phyloP scores from a whole-genome alignment of 306 rosid species.

The Citrullus mucosospermus region DNA sequence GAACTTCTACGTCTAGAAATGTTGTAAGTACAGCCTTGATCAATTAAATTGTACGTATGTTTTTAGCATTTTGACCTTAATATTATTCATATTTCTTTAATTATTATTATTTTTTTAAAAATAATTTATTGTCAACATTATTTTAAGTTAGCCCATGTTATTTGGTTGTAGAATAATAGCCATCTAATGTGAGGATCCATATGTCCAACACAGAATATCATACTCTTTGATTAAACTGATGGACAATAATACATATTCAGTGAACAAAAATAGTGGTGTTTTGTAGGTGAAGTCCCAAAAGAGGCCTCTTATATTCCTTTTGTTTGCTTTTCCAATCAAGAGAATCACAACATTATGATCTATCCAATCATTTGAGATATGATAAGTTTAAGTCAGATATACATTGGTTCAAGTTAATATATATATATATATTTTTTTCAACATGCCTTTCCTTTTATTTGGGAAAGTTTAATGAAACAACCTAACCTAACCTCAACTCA shows the following conservation, averaged over 20 bases:
- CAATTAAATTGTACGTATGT: not conserved
- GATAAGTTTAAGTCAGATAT: constrained; percentile 17
- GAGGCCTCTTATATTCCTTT: not conserved
- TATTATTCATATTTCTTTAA: not conserved
- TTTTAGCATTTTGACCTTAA: not conserved
- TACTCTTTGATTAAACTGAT: not conserved
- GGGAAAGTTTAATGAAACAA: not conserved
- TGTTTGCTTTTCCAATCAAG: not conserved
- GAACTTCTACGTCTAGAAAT: too few species aligned
- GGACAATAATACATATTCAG: not conserved
- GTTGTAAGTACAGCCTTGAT: too few species aligned
- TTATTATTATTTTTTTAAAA: too few species aligned
- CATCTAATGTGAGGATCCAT: constrained; percentile 8
- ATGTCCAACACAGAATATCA: constrained; percentile 1
- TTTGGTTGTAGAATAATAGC: not conserved
- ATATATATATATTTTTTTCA: not conserved
- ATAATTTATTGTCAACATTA: not conserved
- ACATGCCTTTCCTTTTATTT: not conserved
- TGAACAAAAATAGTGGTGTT: constrained; percentile 11
- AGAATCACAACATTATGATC: not conserved
- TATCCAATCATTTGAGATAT: constrained; percentile 11
- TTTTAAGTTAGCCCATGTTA: not conserved
- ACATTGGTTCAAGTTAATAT: not conserved
- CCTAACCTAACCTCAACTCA: not conserved
- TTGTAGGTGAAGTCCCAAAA: constrained; percentile 2